Evolutionary conservation across 768 basidiomycete genomes (phyloP).

Genomic region (Mycena capillaripes): DNA sequence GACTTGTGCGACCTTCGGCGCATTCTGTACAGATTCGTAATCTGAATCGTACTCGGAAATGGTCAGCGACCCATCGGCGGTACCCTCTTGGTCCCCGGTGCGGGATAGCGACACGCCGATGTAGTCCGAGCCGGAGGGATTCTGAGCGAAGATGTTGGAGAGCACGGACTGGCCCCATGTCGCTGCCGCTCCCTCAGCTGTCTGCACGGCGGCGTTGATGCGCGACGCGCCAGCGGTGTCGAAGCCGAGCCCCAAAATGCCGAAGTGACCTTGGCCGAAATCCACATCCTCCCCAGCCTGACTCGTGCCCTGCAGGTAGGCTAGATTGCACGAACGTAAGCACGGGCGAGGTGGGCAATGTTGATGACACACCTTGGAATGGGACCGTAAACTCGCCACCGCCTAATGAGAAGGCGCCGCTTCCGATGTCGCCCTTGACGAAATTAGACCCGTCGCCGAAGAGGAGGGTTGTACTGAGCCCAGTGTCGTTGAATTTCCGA

Average conservation of each 20-base stretch:
- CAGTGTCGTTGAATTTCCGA: not conserved
- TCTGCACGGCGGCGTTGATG: slow-evolving; percentile 3
- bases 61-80: slow-evolving; percentile 7
- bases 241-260: slow-evolving; percentile 14
- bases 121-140: not conserved
- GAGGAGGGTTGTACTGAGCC: slow-evolving; percentile 1
- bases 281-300: not conserved
- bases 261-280: slow-evolving; percentile 1
- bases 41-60: slow-evolving; percentile 1
- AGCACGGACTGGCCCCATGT: slow-evolving; percentile 5
- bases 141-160: slow-evolving; percentile 9
- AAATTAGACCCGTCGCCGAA: slow-evolving; percentile 9
- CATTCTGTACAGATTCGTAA: not conserved
- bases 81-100: slow-evolving; percentile 6
- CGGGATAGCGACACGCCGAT: slow-evolving; percentile 4
- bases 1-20: not conserved
- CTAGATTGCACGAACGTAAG: not conserved
- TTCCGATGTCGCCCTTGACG: slow-evolving; percentile 1
- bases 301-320: not conserved
- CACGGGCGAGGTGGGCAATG: too few species aligned
- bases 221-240: not conserved
- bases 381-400: not conserved
- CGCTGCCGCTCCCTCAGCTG: not conserved
- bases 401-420: not conserved
- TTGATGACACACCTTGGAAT: not conserved